phyloP scores from a whole-genome alignment of 164 flowering plant genomes.

The Stephania japonica region DNA sequence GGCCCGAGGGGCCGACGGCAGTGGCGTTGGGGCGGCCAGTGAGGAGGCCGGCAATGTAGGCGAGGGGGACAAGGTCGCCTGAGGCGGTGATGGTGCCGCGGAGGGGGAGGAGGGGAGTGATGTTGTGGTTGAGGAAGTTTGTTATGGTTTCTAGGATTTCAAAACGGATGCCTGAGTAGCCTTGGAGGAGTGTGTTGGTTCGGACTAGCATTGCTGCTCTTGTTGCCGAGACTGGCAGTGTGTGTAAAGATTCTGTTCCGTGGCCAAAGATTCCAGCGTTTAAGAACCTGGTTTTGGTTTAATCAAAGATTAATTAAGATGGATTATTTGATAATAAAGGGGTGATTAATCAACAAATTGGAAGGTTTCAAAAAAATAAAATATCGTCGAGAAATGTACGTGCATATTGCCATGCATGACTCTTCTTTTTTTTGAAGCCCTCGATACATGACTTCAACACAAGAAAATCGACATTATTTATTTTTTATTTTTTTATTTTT shows the following conservation, averaged over 20 bases:
- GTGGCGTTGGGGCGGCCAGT: constrained; percentile 56
- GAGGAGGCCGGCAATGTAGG: constrained; percentile 58
- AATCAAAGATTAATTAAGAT: not conserved
- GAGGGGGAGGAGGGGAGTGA: constrained; percentile 59
- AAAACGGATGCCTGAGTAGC: constrained; percentile 64
- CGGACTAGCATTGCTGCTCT: constrained; percentile 68
- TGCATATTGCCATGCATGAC: too few species aligned
- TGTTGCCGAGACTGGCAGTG: constrained; percentile 41
- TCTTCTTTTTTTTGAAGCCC: too few species aligned
- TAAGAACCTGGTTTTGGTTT: constrained; percentile 35
- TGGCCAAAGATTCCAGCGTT: constrained; percentile 58
- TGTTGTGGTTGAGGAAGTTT: constrained; percentile 40
- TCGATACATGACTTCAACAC: too few species aligned
- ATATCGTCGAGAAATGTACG: too few species aligned
- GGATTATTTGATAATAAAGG: not conserved
- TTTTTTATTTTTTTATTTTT: too few species aligned
- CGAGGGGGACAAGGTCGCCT: constrained; percentile 57
- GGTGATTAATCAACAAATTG: too few species aligned
- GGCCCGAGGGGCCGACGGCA: constrained; percentile 36
- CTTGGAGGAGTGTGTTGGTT: constrained; percentile 60
- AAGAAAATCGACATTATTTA: too few species aligned
- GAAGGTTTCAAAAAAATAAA: too few species aligned
- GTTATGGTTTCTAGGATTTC: constrained; percentile 59
- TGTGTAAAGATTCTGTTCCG: constrained; percentile 37
- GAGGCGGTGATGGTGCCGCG: constrained; percentile 62